Evolutionary conservation across 2,329 filamentous ascomycete species (phyloP), one percentile per base, ranked within the genome.

Genomic region (Blastomyces gilchristii): DNA sequence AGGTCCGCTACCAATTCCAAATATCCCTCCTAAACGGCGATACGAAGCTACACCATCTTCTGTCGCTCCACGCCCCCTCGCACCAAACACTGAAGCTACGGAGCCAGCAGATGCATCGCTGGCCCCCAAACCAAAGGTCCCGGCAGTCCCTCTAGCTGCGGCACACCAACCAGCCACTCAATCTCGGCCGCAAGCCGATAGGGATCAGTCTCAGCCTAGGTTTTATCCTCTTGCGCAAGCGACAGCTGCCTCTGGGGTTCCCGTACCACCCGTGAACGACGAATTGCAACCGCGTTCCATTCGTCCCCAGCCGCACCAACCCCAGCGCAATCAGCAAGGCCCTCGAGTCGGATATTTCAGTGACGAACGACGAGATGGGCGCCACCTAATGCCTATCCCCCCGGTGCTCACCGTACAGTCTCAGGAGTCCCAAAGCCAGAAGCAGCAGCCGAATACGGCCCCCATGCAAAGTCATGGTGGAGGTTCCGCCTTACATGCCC

Each of bases 21-120:
- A 72, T 62, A 73, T 75, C 61, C 71, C 74, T n/a, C 72, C 76
- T 18, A 81, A 80, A 69, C 74, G 79, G 62, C 76, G 78, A n/a
- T 79, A 80, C 64, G 78, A 81, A 66, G 72, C 76, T 47, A 76
- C 75, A 16, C 74, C 77, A 0, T 76, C 77, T 4, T 69, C 74
- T 22, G 75, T 77, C 45, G 68, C 72, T 59, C 77, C 76, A 63
- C 73, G 77, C 47, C 75, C 73, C 31, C 71, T 78, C 61, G 79
- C 74, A 31, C 78, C 75, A 22, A 78, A 74, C 66, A 73, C 71
- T n/a, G 78, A 79, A 25, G 68, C 71, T 41, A 64, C 70, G 6
- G 76, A 77, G 56, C 47, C 68, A 28, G 65, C 65, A 2, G 73
- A 75, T 28, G 73, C 74, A 43, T 67, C 62, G 50, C 69, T 71